Percentiles rank a stretch among this genome's conserved stretches.
phyloP scores from a whole-genome alignment of 768 basidiomycete species.

The Cystobasidium onofrii region DNA sequence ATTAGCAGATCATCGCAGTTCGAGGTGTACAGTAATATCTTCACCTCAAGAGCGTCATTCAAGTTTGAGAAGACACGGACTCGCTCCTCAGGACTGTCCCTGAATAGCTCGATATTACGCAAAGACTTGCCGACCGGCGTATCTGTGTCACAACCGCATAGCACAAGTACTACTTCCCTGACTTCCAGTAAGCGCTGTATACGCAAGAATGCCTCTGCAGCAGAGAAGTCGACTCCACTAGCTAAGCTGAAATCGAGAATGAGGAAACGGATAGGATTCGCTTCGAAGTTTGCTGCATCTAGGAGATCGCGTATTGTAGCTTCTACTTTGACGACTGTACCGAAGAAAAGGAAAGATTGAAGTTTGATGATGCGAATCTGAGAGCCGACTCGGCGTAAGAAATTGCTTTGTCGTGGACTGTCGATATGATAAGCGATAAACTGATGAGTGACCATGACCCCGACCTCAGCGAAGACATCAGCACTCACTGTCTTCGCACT shows the following conservation, averaged over 20 bases:
- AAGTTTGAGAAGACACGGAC: constrained; percentile 65
- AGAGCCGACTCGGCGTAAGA: constrained; percentile 72
- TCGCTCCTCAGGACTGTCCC: constrained; percentile 51
- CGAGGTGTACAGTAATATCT: neutral
- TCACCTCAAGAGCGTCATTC: constrained; percentile 74
- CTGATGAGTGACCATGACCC: too few species aligned
- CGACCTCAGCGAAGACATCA: too few species aligned
- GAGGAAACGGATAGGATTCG: constrained; percentile 76
- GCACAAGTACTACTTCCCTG: constrained; percentile 71
- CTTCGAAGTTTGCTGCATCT: constrained; percentile 61
- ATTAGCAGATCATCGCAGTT: too few species aligned
- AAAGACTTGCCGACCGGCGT: constrained; percentile 65
- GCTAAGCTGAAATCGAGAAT: constrained; percentile 79
- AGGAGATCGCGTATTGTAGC: constrained; percentile 70
- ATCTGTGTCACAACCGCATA: constrained; percentile 67
- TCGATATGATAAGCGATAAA: neutral
- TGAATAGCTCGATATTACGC: constrained; percentile 66
- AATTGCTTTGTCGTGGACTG: constrained; percentile 66
- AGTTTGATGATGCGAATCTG: constrained; percentile 81
- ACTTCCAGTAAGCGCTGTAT: constrained; percentile 70
- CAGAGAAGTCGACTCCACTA: constrained; percentile 69
- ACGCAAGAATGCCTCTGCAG: constrained; percentile 89
- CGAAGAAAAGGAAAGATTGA: constrained; percentile 88
- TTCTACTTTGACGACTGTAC: constrained; percentile 85
- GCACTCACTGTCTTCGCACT: constrained; percentile 12